Base-by-base conservation (phyloP, 176 grass and related monocot genomes). In the Pontederia crassipes region DNA sequence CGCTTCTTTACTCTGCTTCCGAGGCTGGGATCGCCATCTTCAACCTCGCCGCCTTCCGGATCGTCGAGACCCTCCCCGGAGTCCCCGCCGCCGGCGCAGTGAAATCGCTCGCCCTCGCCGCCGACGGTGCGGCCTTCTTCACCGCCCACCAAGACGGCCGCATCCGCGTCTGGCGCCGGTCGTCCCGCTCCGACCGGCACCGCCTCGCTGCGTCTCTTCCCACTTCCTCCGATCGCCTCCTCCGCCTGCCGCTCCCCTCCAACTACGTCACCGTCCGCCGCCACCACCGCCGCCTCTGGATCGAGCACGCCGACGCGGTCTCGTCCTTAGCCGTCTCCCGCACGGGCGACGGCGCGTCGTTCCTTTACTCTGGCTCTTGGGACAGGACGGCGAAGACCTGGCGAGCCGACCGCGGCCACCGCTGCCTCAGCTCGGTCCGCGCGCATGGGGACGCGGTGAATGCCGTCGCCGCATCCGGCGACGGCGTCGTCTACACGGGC, bases 391-490 rank as follows among this genome's bases (percentile, higher is more conserved):
- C 89, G 52, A 95, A 95, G 77, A 64, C 89, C 32, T 95, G 90
- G 90, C 73, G 79, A 18, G 17, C 82, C 14, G 51, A 16, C 9
- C 61, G 76, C 32, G 84, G 84, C 0, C 78, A 86, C 24, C 76
- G 90, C 48, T 95, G 90, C 76, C 40, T 86, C 12, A 81, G 89
- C 35, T 95, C 90, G 1, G 53, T 89, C 8, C 32, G 16, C 4
- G 90, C 90, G 46, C 90, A 95, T 59, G 90, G 89, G 55, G 86
- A 95, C 59, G 90, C 90, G 8, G 70, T 95, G 46, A 95, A 95
- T 70, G 80, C 90, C 49, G 66, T 95, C 8, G 86, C 82, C 28
- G 73, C 76, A 0, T 76, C 86, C 2, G 74, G 76, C 47, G 86
- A 95, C 59, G 85, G 86, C 53, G 79, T 77, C 1, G 86, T 81